Evolutionary conservation across 768 basidiomycete genomes (phyloP).

Genomic region (Suillus brevipes): DNA sequence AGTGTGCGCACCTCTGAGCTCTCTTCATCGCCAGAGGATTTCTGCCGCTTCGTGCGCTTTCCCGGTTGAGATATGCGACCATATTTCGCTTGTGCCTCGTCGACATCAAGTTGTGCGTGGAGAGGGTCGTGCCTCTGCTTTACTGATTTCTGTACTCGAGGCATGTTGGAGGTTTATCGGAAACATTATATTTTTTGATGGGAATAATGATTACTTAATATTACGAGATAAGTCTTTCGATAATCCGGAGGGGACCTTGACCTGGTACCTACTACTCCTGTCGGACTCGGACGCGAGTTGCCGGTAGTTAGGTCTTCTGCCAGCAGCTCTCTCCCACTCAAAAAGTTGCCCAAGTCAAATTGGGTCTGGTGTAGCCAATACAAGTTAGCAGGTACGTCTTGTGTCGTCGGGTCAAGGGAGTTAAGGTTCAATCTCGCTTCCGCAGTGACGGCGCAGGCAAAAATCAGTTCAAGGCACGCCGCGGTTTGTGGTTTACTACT

Average conservation of each 20-base stretch:
- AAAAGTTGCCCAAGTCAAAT: not conserved
- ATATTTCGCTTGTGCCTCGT: slow-evolving; percentile 76
- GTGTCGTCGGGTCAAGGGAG: not conserved
- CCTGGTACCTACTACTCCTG: not conserved
- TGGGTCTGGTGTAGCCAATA: not conserved
- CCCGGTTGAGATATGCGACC: slow-evolving; percentile 76
- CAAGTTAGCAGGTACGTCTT: not conserved
- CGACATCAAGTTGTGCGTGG: slow-evolving; percentile 78
- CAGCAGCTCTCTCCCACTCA: not conserved
- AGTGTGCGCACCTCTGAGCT: slow-evolving; percentile 51
- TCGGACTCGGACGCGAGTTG: too few species aligned
- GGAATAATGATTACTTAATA: slow-evolving; percentile 6
- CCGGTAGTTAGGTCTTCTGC: too few species aligned
- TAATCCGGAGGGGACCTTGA: not conserved
- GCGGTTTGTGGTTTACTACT: not conserved
- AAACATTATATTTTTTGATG: slow-evolving; percentile 8
- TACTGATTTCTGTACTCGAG: slow-evolving; percentile 53
- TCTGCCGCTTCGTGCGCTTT: slow-evolving; percentile 65
- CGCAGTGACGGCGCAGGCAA: not conserved
- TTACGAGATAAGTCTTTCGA: not conserved
- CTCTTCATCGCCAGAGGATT: slow-evolving; percentile 47
- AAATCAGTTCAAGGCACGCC: not conserved
- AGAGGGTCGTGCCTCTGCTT: slow-evolving; percentile 86
- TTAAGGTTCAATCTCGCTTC: not conserved
- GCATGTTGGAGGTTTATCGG: slow-evolving; percentile 47